phyloP scores from a whole-genome alignment of 306 rosid genomes.

The Ceratonia siliqua region DNA sequence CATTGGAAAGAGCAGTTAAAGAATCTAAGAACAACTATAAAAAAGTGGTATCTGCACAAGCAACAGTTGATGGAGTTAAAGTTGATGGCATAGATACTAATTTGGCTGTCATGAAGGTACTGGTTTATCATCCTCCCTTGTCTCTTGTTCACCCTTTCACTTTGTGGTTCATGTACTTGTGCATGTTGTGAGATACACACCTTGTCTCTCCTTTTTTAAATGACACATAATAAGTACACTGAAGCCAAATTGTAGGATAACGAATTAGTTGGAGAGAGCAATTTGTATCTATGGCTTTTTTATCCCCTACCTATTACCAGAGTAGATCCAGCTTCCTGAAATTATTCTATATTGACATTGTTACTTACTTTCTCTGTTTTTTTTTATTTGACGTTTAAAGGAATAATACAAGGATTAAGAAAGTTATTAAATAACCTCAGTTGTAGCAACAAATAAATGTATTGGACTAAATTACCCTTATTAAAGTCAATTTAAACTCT shows the following conservation, averaged over 20 bases:
- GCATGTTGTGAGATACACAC: slow-evolving; percentile 6
- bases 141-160: slow-evolving; percentile 17
- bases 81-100: slow-evolving; percentile 95
- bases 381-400: no score
- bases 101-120: slow-evolving; percentile 96
- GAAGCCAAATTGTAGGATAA: slow-evolving; percentile 17
- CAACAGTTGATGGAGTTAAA: slow-evolving; percentile 91
- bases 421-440: no score
- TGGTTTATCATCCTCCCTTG: slow-evolving; percentile 8
- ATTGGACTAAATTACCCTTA: no score
- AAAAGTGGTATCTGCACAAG: slow-evolving; percentile 84
- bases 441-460: no score
- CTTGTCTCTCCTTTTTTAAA: slow-evolving; percentile 16
- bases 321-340: slow-evolving; percentile 10
- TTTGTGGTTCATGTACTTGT: slow-evolving; percentile 2
- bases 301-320: slow-evolving; percentile 7
- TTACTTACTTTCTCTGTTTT: no score
- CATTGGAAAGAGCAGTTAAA: slow-evolving; percentile 76
- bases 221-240: background rate
- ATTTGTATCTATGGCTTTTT: slow-evolving; percentile 4
- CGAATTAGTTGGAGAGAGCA: background rate
- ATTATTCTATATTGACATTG: slow-evolving; percentile 32
- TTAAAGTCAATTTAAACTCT: no score
- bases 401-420: no score
- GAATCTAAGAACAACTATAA: slow-evolving; percentile 74